Base-by-base conservation (phyloP, 495 filamentous ascomycete genomes). In the Aspergillus biplanus region DNA sequence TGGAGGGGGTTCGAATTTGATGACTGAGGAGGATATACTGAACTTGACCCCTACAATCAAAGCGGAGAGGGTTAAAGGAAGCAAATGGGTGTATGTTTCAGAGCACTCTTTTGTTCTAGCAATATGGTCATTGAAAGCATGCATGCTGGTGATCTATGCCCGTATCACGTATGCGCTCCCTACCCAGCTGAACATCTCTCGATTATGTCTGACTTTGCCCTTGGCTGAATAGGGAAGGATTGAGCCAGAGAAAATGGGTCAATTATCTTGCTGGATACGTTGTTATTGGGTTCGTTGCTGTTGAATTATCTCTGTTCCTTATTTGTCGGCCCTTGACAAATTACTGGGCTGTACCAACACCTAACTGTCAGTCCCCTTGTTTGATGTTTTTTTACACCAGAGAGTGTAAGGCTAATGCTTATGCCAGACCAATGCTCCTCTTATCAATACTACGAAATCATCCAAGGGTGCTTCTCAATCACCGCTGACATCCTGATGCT, bases 401-500 rank as follows among this genome's bases (percentile, higher is more conserved):
- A 52, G 48, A 61, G 33, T 12, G 18, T 9, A 47, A 35, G 32
- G 31, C 58, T 63, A 52, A 68, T 61, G 18, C 12, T 15, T 27
- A 12, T 18, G 11, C 8, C 61, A 78, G 73, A 71, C 33, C 82
- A 86, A 75, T 85, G 84, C 61, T 78, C 75, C 8, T 76, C 78
- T 9, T 84, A 80, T 56, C 77, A 82, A 47, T 71, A 83, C 66
- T 85, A 84, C 67, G 77, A 79, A 61, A 83, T 86, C 65, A 67
- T 82, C 7, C 75, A 85, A 65, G 78, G 71, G 52, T 80, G 67
- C 58, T 80, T 90, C 68, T 89, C 89, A 46, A 85, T 90, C 60
- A 83, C 86, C 1, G 88, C 87, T 21, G 88, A 91, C 61, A 39
- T 87, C 12, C 76, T 85, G 65, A 90, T 90, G 82, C 80, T 91